Evolutionary conservation across 495 filamentous ascomycete genomes (phyloP), one percentile per base, ranked within the genome.

Genomic region (Xylaria intraflava): DNA sequence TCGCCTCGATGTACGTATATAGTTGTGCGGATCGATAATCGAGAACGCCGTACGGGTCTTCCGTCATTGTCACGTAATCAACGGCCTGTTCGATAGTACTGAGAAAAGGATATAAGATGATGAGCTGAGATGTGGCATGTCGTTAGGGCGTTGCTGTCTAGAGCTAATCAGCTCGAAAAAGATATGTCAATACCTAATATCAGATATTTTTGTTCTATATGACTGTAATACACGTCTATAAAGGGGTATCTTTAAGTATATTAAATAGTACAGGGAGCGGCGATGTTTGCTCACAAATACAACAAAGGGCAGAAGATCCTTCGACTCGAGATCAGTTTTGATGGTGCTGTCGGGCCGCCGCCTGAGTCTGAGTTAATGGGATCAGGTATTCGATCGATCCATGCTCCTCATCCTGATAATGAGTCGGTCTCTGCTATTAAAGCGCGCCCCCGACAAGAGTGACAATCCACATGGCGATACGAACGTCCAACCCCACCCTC

Each of bases 401-500:
- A 31, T 10, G 8, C 10, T 29, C 41, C 45, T 29, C 47, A 50
- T 33, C 11, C 9, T 8, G 14, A 14, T 3, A 43, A 43, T 23
- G 19, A 17, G 9, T 3, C 16, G 3, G 16, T 2, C 1, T 24
- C 23, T 31, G 19, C 9, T 4, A 24, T 71, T 65, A 88, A 29
- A 90, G 71, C 12, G 84, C 83, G 6, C 86, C 86, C 1, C 87
- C 87, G 23, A 88, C 75, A 51, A 83, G 74, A 66, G 79, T 76
- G 3, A 89, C 86, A 66, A 96, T 84, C 89, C 88, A 90, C 87
- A 97, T 90, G 3, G 90, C 88, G 42, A 95, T 69, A 50, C 88
- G 80, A 26, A 99, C 94, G 65, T 86, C 85, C 68, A 92, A 76
- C 2, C 87, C 80, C 3, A 96, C 94, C 46, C 86, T 82, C 53